These are phyloP conservation scores for Picea abies DNA, from an alignment of 83 land plant species.

Conservation along the genomic window DNA sequence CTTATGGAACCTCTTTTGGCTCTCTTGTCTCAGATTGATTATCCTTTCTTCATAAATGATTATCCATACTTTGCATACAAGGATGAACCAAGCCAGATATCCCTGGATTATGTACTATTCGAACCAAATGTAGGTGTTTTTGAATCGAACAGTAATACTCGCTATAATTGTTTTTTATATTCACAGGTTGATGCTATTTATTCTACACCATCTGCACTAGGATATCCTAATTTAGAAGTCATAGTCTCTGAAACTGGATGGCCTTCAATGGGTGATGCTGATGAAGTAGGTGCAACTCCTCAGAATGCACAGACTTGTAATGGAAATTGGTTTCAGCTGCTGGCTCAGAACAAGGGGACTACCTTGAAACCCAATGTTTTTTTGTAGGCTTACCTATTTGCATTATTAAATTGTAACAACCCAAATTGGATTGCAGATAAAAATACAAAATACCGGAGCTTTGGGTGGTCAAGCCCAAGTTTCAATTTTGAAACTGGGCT, in stretches of 20 bases:
- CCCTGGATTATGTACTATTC: too few relatives aligned
- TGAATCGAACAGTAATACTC: constrained; percentile 34
- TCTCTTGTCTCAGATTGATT: constrained; percentile 52
- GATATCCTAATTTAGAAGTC: too few relatives aligned
- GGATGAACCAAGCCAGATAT: too few relatives aligned
- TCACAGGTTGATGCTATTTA: constrained; percentile 82
- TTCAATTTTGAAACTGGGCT: too few relatives aligned
- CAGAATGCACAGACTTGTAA: constrained; percentile 59
- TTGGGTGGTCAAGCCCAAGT: too few relatives aligned
- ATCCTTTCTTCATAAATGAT: constrained; percentile 71
- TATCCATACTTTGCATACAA: constrained; percentile 84
- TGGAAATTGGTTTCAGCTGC: constrained; percentile 53
- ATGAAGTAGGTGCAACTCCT: constrained; percentile 57
- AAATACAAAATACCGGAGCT: too few relatives aligned
- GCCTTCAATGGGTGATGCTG: too few relatives aligned
- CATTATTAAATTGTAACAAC: too few relatives aligned
- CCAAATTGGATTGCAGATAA: too few relatives aligned
- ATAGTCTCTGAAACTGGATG: too few relatives aligned
- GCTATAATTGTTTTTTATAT: constrained; percentile 68
- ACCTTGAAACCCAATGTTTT: constrained; percentile 45
- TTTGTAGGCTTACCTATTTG: constrained; percentile 65
- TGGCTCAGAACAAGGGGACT: constrained; percentile 48
- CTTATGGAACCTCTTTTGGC: constrained; percentile 47
- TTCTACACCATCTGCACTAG: too few relatives aligned
- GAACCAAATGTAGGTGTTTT: too few relatives aligned